Conservation (phyloP, 495 filamentous ascomycete genomes). For the Podospora bellae-mahoneyi region DNA sequence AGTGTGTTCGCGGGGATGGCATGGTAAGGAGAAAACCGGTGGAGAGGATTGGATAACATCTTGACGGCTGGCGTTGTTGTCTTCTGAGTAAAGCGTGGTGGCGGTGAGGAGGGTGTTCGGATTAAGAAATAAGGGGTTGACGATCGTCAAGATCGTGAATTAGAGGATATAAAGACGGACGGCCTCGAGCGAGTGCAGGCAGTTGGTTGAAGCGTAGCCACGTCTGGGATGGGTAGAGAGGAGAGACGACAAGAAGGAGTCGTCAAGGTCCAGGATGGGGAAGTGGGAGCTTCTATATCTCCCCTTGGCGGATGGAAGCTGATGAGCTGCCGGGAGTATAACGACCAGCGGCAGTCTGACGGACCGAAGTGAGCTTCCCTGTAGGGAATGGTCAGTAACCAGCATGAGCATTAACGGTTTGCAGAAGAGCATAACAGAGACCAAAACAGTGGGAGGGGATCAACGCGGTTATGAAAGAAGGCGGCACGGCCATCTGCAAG, state of each 20-base stretch:
- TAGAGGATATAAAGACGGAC: slow-evolving; percentile 29
- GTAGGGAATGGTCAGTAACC: slow-evolving; percentile 41
- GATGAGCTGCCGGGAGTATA: slow-evolving; percentile 31
- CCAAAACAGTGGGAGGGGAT: slow-evolving; percentile 43
- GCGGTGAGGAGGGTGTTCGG: slow-evolving; percentile 9
- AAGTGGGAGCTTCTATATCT: slow-evolving; percentile 40
- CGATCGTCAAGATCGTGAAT: slow-evolving; percentile 36
- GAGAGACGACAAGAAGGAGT: slow-evolving; percentile 38
- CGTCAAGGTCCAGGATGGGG: slow-evolving; percentile 36
- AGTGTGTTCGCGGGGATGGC: slow-evolving; percentile 52
- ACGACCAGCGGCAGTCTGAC: slow-evolving; percentile 44
- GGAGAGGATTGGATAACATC: slow-evolving; percentile 61
- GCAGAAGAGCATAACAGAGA: slow-evolving; percentile 42
- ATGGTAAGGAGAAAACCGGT: slow-evolving; percentile 56
- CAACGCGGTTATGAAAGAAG: slow-evolving; percentile 40
- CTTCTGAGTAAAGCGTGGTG: slow-evolving; percentile 5
- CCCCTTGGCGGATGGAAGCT: slow-evolving; percentile 37
- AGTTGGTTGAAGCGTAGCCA: slow-evolving; percentile 49
- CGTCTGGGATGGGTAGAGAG: slow-evolving; percentile 37
- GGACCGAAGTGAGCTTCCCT: slow-evolving; percentile 43
- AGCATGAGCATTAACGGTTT: slow-evolving; percentile 45
- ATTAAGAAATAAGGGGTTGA: slow-evolving; percentile 29
- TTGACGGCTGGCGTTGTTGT: slow-evolving; percentile 23
- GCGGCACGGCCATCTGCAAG: slow-evolving; percentile 38
- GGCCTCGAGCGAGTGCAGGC: slow-evolving; percentile 48